A percentile compares a stretch with the other conserved stretches of the same genome.
Conservation (phyloP, 768 basidiomycete genomes). For the Collybia sp. region DNA sequence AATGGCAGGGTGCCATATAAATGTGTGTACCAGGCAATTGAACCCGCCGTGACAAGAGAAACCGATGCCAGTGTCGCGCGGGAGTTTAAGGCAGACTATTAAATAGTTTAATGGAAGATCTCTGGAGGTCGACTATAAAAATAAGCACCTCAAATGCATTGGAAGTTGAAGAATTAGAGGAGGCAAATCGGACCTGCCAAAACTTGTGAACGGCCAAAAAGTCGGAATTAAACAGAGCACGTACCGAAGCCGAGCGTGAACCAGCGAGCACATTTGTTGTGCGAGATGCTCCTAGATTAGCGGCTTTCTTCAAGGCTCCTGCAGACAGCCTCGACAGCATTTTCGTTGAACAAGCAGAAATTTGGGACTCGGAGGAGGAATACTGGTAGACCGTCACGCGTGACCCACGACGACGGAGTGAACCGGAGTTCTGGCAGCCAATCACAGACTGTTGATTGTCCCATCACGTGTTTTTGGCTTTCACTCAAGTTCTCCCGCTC, state of each 20-base stretch:
- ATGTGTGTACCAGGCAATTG: constrained; percentile 95
- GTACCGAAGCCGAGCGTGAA: constrained; percentile 48
- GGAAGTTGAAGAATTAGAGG: constrained; percentile 52
- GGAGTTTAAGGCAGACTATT: constrained; percentile 62
- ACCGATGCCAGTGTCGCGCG: constrained; percentile 72
- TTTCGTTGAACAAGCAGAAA: constrained; percentile 42
- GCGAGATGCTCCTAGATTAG: constrained; percentile 40
- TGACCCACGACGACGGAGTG: constrained; percentile 38
- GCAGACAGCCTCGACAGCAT: constrained; percentile 83
- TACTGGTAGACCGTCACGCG: constrained; percentile 39
- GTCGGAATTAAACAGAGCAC: constrained; percentile 17
- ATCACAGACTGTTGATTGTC: constrained; percentile 13
- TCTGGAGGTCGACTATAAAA: not conserved
- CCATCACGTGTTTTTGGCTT: too few relatives aligned
- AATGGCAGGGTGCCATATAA: constrained; percentile 89
- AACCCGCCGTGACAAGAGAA: constrained; percentile 75
- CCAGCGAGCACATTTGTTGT: constrained; percentile 33
- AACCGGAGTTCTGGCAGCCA: constrained; percentile 40
- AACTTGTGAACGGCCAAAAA: constrained; percentile 14
- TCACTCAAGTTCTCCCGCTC: too few relatives aligned
- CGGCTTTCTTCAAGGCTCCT: constrained; percentile 61
- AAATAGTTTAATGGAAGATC: not conserved
- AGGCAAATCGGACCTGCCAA: constrained; percentile 66
- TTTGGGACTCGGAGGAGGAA: constrained; percentile 32
- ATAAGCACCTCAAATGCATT: constrained; percentile 60